These are phyloP conservation scores for Colletotrichum chlorophyti DNA, from an alignment of 2,329 filamentous ascomycete species.

Conservation along the genomic window DNA sequence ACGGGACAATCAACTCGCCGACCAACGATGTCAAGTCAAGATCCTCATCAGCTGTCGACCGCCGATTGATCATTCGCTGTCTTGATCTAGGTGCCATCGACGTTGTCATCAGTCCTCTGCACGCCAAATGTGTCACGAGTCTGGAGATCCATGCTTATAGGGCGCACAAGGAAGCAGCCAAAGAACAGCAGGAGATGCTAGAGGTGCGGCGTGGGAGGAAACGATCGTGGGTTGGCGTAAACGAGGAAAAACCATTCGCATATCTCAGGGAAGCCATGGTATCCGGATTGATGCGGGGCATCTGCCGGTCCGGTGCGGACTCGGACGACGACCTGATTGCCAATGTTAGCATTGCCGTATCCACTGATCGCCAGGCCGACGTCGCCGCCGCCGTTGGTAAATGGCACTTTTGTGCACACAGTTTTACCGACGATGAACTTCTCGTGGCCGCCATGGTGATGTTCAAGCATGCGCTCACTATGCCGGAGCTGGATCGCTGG, in stretches of 20 bases:
- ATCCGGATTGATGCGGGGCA: constrained; percentile 85
- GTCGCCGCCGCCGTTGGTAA: constrained; percentile 75
- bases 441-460: constrained; percentile 86
- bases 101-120: constrained; percentile 81
- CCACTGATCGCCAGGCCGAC: constrained; percentile 66
- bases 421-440: constrained; percentile 89
- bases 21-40: constrained; percentile 7
- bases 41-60: constrained; percentile 41
- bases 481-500: constrained; percentile 84
- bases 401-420: constrained; percentile 91
- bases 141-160: constrained; percentile 86
- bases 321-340: constrained; percentile 67
- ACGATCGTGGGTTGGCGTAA: constrained; percentile 89
- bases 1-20: constrained; percentile 36
- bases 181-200: constrained; percentile 75
- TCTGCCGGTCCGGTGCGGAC: constrained; percentile 73
- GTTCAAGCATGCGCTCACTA: constrained; percentile 84
- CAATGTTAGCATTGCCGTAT: constrained; percentile 72
- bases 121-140: constrained; percentile 74
- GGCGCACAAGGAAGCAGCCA: constrained; percentile 76
- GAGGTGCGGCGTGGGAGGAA: constrained; percentile 79
- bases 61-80: constrained; percentile 68
- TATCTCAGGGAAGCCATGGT: constrained; percentile 95
- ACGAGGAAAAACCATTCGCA: constrained; percentile 84
- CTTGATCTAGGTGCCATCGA: constrained; percentile 88